Evolutionary conservation across 495 filamentous ascomycete genomes (phyloP).

Genomic region (Peziza echinospora): DNA sequence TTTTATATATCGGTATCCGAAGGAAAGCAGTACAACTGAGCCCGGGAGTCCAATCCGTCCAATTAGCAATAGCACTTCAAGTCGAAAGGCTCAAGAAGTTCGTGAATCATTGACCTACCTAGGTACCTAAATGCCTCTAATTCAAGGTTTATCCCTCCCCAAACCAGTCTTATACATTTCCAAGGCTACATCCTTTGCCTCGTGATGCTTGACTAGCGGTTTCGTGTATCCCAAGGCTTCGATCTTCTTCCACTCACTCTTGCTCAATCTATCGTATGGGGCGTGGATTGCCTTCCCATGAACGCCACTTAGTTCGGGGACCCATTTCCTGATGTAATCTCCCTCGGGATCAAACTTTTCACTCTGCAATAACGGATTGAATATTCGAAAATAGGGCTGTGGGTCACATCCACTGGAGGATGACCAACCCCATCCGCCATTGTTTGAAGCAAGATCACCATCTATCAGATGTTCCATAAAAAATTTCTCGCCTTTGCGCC

Average conservation of each 20-base stretch:
- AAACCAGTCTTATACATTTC: constrained; percentile 50
- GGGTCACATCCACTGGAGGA: constrained; percentile 69
- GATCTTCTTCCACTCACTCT: constrained; percentile 2
- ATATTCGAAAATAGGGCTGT: constrained; percentile 80
- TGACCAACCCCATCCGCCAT: constrained; percentile 78
- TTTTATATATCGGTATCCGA: no score
- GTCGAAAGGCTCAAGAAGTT: no score
- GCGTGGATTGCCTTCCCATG: constrained; percentile 48
- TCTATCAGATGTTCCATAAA: constrained; percentile 82
- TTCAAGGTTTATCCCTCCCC: constrained; percentile 27
- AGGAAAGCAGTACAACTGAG: no score
- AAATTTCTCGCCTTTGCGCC: constrained; percentile 70
- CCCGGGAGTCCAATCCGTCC: no score
- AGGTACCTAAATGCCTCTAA: no score
- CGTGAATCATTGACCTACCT: no score
- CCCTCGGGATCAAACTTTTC: constrained; percentile 59
- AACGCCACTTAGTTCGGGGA: constrained; percentile 43
- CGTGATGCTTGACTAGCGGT: constrained; percentile 53
- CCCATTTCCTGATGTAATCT: constrained; percentile 50
- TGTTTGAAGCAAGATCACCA: constrained; percentile 82
- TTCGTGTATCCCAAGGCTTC: constrained; percentile 41
- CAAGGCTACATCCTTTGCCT: constrained; percentile 41
- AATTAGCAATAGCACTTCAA: no score
- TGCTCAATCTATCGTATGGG: constrained; percentile 48
- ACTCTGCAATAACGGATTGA: constrained; percentile 70